phyloP scores from a whole-genome alignment of 306 rosid species.

The Luffa aegyptiaca region DNA sequence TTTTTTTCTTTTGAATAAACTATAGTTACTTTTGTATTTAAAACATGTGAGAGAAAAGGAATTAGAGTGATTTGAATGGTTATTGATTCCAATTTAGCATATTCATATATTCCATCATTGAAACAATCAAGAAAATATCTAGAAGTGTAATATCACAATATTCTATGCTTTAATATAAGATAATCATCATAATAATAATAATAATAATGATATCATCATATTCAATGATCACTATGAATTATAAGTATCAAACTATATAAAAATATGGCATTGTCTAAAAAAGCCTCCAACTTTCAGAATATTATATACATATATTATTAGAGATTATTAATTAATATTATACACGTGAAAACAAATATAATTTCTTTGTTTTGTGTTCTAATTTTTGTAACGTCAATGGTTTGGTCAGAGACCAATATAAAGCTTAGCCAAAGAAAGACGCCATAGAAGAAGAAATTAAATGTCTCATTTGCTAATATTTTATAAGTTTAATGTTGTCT shows the following conservation, averaged over 20 bases:
- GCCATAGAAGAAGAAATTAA: background rate
- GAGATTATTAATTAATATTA: background rate
- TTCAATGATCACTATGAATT: background rate
- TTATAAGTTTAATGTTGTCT: background rate
- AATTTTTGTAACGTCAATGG: background rate
- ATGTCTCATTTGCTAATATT: background rate
- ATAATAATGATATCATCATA: background rate
- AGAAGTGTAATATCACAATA: background rate
- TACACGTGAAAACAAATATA: background rate
- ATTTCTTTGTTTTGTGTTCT: background rate
- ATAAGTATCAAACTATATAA: background rate
- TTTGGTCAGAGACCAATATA: background rate
- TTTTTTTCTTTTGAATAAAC: background rate
- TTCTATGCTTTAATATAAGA: background rate
- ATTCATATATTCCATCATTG: background rate
- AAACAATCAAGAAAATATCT: background rate
- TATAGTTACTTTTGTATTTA: background rate
- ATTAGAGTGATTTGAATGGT: background rate
- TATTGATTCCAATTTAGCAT: background rate
- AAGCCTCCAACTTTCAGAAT: background rate
- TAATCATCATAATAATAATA: no score
- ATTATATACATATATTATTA: background rate
- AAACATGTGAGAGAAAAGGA: background rate
- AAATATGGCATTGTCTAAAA: background rate
- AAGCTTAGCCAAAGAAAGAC: background rate